These are phyloP conservation scores for Rickenella mellea DNA, from an alignment of 768 basidiomycete species.

Conservation along the genomic window DNA sequence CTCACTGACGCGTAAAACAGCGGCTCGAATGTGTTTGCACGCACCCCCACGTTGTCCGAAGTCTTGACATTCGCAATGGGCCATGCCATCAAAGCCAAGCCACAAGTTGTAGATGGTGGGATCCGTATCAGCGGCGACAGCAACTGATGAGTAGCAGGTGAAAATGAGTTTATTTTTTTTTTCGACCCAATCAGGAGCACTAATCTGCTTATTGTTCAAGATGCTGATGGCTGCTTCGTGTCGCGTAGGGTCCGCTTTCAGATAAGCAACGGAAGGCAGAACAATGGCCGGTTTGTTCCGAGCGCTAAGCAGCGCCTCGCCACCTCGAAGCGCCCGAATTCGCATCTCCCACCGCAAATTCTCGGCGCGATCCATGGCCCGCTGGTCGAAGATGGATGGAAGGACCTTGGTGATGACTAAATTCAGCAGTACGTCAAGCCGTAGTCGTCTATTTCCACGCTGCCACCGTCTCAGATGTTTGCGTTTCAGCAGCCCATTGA, in stretches of 20 bases:
- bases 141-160: neutral
- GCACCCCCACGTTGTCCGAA: neutral
- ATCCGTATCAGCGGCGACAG: neutral
- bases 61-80: neutral
- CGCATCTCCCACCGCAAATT: neutral
- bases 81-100: neutral
- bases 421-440: constrained; percentile 18
- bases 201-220: neutral
- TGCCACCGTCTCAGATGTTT: constrained; percentile 19
- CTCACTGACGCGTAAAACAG: neutral
- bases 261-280: neutral
- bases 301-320: no score
- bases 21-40: neutral
- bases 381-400: constrained; percentile 12
- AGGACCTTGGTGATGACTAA: constrained; percentile 12
- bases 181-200: neutral
- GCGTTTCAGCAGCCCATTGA: constrained; percentile 25
- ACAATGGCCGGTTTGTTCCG: no score
- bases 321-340: neutral
- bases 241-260: neutral
- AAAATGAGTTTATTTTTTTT: no score
- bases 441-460: constrained; percentile 19
- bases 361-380: neutral
- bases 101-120: neutral
- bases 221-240: neutral